These are phyloP conservation scores for Chimonanthus salicifolius DNA, from an alignment of 164 flowering plant species.

Conservation along the genomic window DNA sequence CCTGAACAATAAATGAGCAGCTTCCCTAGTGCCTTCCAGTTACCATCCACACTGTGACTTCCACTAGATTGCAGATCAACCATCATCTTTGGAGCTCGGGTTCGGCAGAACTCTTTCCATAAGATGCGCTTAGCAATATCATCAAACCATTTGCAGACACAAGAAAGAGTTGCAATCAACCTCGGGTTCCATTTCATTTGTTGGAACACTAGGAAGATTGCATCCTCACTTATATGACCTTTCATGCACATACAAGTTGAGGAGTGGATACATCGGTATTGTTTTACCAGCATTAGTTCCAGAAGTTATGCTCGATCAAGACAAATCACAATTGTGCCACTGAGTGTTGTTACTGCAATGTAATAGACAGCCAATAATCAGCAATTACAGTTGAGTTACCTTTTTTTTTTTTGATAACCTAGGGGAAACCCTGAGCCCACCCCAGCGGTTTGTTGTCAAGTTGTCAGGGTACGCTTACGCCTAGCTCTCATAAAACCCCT, in stretches of 20 bases:
- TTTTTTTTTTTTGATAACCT: no score
- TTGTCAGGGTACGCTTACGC: no score
- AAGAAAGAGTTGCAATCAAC: conserved; percentile 70
- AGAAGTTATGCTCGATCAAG: conserved; percentile 9
- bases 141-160: conserved; percentile 97
- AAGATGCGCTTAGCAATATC: conserved; percentile 85
- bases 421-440: no score
- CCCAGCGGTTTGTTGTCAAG: no score
- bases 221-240: conserved; percentile 81
- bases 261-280: conserved; percentile 92
- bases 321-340: neutral
- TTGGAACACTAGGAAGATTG: conserved; percentile 65
- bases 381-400: neutral
- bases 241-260: conserved; percentile 77
- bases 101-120: conserved; percentile 91
- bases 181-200: conserved; percentile 91
- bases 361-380: neutral
- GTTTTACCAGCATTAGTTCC: conserved; percentile 50
- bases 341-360: neutral
- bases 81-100: conserved; percentile 97
- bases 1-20: conserved; percentile 87
- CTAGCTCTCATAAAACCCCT: no score
- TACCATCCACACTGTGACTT: conserved; percentile 90
- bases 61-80: conserved; percentile 84
- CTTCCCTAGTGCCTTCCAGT: conserved; percentile 95